Percentiles rank a stretch among this genome's conserved stretches.
These are phyloP conservation scores for Teunomyces stri DNA, from an alignment of 805 yeast species.

Conservation along the genomic window DNA sequence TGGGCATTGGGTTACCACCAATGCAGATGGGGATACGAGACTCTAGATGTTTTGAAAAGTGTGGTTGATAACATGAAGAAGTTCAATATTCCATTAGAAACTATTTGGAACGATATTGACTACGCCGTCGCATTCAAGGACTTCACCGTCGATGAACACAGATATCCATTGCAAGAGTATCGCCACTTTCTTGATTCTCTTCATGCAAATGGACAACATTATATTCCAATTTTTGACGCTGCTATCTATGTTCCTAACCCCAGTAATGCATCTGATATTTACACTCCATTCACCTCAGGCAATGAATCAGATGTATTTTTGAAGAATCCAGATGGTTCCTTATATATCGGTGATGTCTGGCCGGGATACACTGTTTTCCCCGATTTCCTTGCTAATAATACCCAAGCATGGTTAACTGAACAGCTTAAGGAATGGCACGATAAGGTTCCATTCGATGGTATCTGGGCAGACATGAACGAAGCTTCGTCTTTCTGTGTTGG, in stretches of 20 bases:
- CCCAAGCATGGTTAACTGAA: constrained; percentile 22
- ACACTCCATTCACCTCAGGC: constrained; percentile 8
- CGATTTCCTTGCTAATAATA: constrained; percentile 21
- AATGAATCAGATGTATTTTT: constrained; percentile 17
- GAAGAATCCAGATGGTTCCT: constrained; percentile 24
- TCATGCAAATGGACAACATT: constrained; percentile 20
- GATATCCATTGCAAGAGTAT: constrained; percentile 18
- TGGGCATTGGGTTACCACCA: constrained; percentile 27
- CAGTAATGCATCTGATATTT: constrained; percentile 15
- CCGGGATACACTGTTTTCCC: constrained; percentile 31
- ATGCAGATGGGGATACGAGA: constrained; percentile 24
- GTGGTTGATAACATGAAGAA: constrained; percentile 18
- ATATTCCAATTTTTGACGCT: constrained; percentile 25
- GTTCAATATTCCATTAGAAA: constrained; percentile 20
- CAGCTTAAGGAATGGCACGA: constrained; percentile 18
- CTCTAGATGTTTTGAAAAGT: constrained; percentile 14
- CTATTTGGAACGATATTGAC: constrained; percentile 25
- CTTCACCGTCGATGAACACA: constrained; percentile 22
- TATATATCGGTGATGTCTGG: constrained; percentile 30
- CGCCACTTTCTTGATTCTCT: constrained; percentile 14
- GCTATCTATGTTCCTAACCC: constrained; percentile 25
- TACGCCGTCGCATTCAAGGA: constrained; percentile 24
- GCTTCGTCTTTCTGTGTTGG: constrained; percentile 31
- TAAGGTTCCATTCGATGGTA: constrained; percentile 18
- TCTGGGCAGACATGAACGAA: constrained; percentile 27